Conservation (phyloP, 352 stramenopile genomes). For the Globisporangium lucens region DNA sequence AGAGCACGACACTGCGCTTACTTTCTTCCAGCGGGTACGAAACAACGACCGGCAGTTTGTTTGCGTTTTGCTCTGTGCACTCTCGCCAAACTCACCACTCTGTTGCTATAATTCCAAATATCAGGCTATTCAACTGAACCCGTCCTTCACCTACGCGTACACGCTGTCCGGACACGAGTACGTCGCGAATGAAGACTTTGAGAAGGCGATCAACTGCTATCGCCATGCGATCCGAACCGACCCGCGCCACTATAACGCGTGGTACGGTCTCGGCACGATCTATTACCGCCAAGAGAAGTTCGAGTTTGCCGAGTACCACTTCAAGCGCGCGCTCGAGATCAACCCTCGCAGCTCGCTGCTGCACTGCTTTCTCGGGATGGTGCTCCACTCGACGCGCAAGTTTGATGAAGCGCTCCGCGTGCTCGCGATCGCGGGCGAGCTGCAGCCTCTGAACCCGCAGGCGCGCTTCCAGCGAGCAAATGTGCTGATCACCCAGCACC, state of each 20-base stretch:
- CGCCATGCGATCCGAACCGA: constrained; percentile 92
- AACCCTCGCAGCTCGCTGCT: constrained; percentile 94
- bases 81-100: not conserved
- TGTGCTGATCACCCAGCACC: constrained; percentile 92
- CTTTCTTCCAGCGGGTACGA: constrained; percentile 93
- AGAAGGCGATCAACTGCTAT: constrained; percentile 96
- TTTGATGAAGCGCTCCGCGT: constrained; percentile 90
- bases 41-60: not conserved
- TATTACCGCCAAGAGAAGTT: constrained; percentile 98
- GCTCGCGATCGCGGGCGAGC: constrained; percentile 79
- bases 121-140: constrained; percentile 92
- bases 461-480: constrained; percentile 93
- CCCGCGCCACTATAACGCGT: constrained; percentile 92
- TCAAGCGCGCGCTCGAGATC: constrained; percentile 91
- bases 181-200: constrained; percentile 97
- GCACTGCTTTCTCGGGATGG: constrained; percentile 95
- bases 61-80: not conserved
- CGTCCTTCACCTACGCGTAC: constrained; percentile 97
- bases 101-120: not conserved
- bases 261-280: constrained; percentile 92
- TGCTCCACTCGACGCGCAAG: constrained; percentile 89
- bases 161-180: constrained; percentile 98
- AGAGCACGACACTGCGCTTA: constrained; percentile 95
- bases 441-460: constrained; percentile 94
- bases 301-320: constrained; percentile 97